These are phyloP conservation scores for Cladochytrium replicatum DNA, from an alignment of 192 early-diverging fungal genomes.

Conservation along the genomic window DNA sequence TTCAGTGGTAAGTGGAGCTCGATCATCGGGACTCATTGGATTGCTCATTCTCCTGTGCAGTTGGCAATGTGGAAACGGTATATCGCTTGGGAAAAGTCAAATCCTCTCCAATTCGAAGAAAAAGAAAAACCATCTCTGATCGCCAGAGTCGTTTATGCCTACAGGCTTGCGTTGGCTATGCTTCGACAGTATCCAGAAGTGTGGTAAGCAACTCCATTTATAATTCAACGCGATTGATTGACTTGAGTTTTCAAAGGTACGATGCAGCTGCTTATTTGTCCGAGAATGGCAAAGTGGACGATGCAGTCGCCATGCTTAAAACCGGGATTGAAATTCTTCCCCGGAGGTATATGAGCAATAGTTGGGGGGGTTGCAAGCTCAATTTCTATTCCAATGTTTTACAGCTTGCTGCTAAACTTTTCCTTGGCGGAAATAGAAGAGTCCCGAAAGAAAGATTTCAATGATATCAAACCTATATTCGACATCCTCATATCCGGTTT, in stretches of 20 bases:
- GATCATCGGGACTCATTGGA: not conserved
- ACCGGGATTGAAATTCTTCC: constrained; percentile 61
- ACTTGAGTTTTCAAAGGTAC: constrained; percentile 5
- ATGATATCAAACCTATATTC: constrained; percentile 20
- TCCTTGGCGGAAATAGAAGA: constrained; percentile 40
- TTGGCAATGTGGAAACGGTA: constrained; percentile 75
- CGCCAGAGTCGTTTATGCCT: constrained; percentile 71
- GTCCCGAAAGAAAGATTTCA: constrained; percentile 21
- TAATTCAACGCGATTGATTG: too few species aligned
- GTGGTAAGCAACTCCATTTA: constrained; percentile 50
- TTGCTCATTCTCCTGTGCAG: constrained; percentile 15
- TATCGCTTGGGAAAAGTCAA: constrained; percentile 82
- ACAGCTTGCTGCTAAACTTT: constrained; percentile 37
- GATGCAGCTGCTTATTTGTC: constrained; percentile 22
- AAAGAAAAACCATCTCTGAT: constrained; percentile 27
- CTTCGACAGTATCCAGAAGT: constrained; percentile 82
- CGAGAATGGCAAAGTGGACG: constrained; percentile 39
- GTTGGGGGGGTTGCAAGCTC: too few species aligned
- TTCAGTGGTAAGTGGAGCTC: constrained; percentile 21
- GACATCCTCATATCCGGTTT: constrained; percentile 29
- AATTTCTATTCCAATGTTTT: not conserved
- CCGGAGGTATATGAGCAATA: constrained; percentile 52
- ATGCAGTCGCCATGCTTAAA: constrained; percentile 53
- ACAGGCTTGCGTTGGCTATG: constrained; percentile 73
- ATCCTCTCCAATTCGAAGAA: constrained; percentile 76